Evolutionary conservation across 176 grass and related monocot genomes (phyloP).

Genomic region (Eragrostis nindensis): DNA sequence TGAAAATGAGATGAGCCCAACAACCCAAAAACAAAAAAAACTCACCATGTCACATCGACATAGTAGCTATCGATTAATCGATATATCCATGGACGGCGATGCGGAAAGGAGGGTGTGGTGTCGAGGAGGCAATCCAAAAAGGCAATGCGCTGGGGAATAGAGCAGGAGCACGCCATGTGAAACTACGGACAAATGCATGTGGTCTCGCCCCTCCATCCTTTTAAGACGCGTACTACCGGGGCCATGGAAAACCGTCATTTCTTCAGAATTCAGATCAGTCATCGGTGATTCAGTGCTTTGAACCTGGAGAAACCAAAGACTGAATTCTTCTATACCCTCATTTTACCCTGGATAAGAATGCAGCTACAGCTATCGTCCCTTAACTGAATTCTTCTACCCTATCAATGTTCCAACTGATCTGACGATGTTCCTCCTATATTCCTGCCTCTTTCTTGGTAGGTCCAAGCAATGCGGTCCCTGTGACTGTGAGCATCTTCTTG

Average conservation of each 20-base stretch:
- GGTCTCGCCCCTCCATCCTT: slow-evolving; percentile 39
- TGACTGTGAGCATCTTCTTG: slow-evolving; percentile 38
- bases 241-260: slow-evolving; percentile 28
- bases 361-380: no score
- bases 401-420: neutral
- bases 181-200: slow-evolving; percentile 57
- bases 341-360: slow-evolving; percentile 16
- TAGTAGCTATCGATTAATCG: neutral
- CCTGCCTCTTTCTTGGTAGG: slow-evolving; percentile 32
- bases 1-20: neutral
- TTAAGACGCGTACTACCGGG: slow-evolving; percentile 9
- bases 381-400: no score
- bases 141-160: neutral
- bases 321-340: neutral
- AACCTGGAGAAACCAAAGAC: slow-evolving; percentile 28
- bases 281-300: neutral
- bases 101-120: slow-evolving; percentile 6
- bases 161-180: slow-evolving; percentile 41
- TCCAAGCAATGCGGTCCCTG: slow-evolving; percentile 18
- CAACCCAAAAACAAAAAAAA: neutral
- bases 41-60: slow-evolving; percentile 17
- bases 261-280: slow-evolving; percentile 21
- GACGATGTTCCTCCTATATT: slow-evolving; percentile 21
- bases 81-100: slow-evolving; percentile 41
- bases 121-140: neutral